Evolutionary conservation across 2,329 filamentous ascomycete species (phyloP), one percentile per base, ranked within the genome.

Genomic region (Lecanicillium sp.): DNA sequence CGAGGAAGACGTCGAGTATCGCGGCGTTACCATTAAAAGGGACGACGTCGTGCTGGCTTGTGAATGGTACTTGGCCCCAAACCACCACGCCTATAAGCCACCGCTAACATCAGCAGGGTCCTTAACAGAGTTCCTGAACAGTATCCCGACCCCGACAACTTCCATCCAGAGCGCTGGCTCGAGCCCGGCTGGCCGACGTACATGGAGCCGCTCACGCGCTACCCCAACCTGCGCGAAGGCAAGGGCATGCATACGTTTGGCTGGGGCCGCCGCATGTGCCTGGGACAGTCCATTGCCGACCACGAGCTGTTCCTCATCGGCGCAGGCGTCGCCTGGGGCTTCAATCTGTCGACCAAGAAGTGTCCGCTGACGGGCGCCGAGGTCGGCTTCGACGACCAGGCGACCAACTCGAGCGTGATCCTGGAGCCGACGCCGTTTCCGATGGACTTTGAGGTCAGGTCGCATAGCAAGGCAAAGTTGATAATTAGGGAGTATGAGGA

Each of bases 101-200:
- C 10, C 5, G 9, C 20, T 12, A 26, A 32, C 7, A 21, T 46
- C 7, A n/a, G 32, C 12, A 48, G 30, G 41, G 24, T 17, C 37
- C 75, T 83, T 59, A 75, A 79, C 59, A 75, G 78, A 36, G 78
- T 83, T 52, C 70, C 74, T 2, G 64, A 64, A 29, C 75, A 72
- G 48, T 86, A 85, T 57, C 79, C 79, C 2, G 76, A 84, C 56
- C 76, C 79, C n/a, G 79, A 85, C 40, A 72, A 65, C 54, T 85
- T 74, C 64, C 74, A 70, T 23, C 81, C 82, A 0, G 79, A 83
- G 55, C 73, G 81, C 32, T 86, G 78, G 68, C 70, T 86, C 10
- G 75, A 82, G 54, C 63, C 75, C n/a, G 67, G 66, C 17, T 85
- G 75, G 72, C 81, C 81, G 1, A 82, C 81, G 0, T 84, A 77